Evolutionary conservation across 1,284 basidiomycete species (phyloP).

Genomic region (Ustilago loliicola): DNA sequence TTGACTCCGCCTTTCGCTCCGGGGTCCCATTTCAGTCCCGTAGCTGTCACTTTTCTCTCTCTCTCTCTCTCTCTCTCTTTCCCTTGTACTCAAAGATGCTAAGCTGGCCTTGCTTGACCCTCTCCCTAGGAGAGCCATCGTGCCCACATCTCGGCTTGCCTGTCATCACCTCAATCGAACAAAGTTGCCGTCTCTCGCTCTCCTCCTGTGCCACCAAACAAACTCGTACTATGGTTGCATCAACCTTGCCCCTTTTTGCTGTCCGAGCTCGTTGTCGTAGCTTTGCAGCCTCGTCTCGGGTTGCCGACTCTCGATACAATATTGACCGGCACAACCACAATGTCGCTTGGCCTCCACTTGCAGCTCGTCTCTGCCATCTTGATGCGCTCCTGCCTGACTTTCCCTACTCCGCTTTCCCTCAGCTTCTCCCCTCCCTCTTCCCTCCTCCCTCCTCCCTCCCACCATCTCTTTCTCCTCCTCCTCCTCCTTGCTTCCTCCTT

Average conservation of each 20-base stretch:
- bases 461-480: neutral
- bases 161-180: neutral
- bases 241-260: neutral
- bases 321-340: neutral
- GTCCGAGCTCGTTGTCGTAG: neutral
- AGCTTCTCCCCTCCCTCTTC: neutral
- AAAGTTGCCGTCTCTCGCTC: neutral
- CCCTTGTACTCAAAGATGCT: neutral
- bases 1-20: no score
- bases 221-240: neutral
- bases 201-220: neutral
- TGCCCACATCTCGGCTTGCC: no score
- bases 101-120: no score
- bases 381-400: neutral
- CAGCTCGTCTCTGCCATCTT: neutral
- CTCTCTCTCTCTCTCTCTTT: neutral
- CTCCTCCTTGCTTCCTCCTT: neutral
- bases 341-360: constrained; percentile 5
- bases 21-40: no score
- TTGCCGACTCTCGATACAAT: neutral
- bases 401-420: neutral
- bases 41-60: no score
- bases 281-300: constrained; percentile 1
- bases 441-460: constrained; percentile 4
- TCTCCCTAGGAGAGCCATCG: no score